These are phyloP conservation scores for Lyophyllum shimeji DNA, from an alignment of 768 basidiomycete species.

Conservation along the genomic window DNA sequence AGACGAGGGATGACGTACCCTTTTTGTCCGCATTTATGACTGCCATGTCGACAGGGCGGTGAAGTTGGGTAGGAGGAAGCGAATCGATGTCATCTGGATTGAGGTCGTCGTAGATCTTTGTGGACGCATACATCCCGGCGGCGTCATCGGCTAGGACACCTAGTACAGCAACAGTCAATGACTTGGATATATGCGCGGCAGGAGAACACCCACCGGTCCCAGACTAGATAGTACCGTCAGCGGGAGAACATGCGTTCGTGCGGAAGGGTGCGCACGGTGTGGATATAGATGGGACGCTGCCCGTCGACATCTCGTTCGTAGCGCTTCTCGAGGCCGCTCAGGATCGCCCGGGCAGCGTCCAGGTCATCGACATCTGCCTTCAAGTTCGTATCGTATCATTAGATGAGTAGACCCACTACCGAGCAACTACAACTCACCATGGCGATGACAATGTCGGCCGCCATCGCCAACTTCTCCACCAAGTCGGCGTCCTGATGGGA, in stretches of 20 bases:
- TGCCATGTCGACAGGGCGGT: constrained; percentile 49
- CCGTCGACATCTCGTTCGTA: constrained; percentile 33
- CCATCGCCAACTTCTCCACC: neutral
- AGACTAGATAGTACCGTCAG: constrained; percentile 45
- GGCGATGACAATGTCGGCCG: neutral
- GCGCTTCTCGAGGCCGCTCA: constrained; percentile 49
- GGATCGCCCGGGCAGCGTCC: constrained; percentile 39
- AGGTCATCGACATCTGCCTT: constrained; percentile 44
- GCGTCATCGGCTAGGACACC: constrained; percentile 47
- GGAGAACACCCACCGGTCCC: constrained; percentile 42
- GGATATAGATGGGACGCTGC: constrained; percentile 47
- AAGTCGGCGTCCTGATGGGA: constrained; percentile 22
- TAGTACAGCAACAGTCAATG: constrained; percentile 11
- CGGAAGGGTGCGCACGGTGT: constrained; percentile 48
- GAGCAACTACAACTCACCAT: neutral
- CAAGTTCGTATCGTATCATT: neutral
- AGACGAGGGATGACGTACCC: constrained; percentile 29
- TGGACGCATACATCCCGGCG: constrained; percentile 34
- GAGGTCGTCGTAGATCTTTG: constrained; percentile 49
- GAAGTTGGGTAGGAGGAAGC: constrained; percentile 43
- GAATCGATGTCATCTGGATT: constrained; percentile 46
- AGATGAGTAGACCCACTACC: neutral
- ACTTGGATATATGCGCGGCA: neutral
- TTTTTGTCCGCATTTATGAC: constrained; percentile 47
- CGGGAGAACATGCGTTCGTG: constrained; percentile 15